Percentiles rank a stretch among this genome's conserved stretches.
These are phyloP conservation scores for Erucastrum elatum DNA, from an alignment of 345 rosid species.

Conservation along the genomic window DNA sequence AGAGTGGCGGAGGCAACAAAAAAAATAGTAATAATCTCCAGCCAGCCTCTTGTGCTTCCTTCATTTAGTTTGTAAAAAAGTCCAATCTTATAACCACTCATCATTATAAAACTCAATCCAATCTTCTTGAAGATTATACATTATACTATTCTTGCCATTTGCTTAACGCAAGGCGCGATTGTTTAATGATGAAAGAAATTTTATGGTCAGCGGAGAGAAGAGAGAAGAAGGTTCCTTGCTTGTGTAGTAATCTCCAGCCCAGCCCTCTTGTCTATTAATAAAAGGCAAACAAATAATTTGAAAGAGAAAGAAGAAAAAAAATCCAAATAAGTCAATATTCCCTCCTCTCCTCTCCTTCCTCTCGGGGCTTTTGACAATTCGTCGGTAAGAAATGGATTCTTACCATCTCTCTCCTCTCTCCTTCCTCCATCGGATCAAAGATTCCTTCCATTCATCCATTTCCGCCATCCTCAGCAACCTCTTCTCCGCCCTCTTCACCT, in stretches of 20 bases:
- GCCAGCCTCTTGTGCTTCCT: not conserved
- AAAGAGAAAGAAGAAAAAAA: no score
- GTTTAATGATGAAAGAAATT: not conserved
- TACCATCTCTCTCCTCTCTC: not conserved
- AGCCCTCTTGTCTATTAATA: not conserved
- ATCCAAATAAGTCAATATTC: not conserved
- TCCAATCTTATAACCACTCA: no score
- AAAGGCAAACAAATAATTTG: not conserved
- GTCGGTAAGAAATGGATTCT: not conserved
- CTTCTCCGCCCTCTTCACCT: constrained; percentile 93
- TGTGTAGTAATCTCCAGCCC: not conserved
- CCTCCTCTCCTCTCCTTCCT: not conserved
- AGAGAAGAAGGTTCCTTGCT: not conserved
- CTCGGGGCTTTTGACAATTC: not conserved
- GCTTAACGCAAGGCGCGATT: not conserved
- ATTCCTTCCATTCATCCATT: constrained; percentile 57
- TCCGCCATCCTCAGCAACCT: constrained; percentile 72
- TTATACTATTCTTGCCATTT: not conserved
- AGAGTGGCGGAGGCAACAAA: not conserved
- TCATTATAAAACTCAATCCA: not conserved
- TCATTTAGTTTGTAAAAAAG: no score
- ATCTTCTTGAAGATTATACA: not conserved
- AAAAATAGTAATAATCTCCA: not conserved
- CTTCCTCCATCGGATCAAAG: constrained; percentile 54
- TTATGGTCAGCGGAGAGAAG: not conserved